phyloP scores from a whole-genome alignment of 148 eudicot species.

The Silene conica region DNA sequence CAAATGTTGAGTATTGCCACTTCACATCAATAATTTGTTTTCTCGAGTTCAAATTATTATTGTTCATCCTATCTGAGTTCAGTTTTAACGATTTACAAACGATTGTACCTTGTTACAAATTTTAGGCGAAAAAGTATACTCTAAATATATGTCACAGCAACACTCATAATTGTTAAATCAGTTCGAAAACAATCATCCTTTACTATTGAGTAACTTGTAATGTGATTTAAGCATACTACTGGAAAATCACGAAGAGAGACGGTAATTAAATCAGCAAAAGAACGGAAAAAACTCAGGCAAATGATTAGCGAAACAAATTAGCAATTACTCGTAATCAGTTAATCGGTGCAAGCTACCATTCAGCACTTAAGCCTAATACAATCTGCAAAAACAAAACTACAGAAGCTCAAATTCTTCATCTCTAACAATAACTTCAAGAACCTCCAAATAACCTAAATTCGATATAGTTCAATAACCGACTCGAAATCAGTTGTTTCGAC shows the following conservation, averaged over 20 bases:
- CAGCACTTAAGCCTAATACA: too few species aligned
- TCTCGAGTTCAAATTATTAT: too few species aligned
- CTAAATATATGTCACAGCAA: not conserved
- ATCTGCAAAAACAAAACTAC: too few species aligned
- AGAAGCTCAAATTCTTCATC: too few species aligned
- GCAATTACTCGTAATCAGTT: not conserved
- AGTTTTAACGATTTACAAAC: not conserved
- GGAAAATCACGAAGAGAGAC: too few species aligned
- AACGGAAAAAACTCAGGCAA: not conserved
- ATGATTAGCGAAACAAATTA: not conserved
- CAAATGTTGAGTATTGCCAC: not conserved
- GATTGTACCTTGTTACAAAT: too few species aligned
- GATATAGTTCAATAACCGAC: not conserved
- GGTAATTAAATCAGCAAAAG: too few species aligned
- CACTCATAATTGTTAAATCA: not conserved
- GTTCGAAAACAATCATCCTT: too few species aligned
- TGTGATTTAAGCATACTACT: too few species aligned
- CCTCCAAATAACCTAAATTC: not conserved
- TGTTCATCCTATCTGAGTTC: not conserved
- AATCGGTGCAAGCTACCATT: not conserved
- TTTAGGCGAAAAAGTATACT: not conserved
- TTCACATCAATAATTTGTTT: not conserved
- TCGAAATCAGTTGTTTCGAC: not conserved
- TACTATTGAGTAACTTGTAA: too few species aligned
- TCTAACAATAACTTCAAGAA: too few species aligned